phyloP scores from a whole-genome alignment of 148 eudicot species.

The Rheum nobile region DNA sequence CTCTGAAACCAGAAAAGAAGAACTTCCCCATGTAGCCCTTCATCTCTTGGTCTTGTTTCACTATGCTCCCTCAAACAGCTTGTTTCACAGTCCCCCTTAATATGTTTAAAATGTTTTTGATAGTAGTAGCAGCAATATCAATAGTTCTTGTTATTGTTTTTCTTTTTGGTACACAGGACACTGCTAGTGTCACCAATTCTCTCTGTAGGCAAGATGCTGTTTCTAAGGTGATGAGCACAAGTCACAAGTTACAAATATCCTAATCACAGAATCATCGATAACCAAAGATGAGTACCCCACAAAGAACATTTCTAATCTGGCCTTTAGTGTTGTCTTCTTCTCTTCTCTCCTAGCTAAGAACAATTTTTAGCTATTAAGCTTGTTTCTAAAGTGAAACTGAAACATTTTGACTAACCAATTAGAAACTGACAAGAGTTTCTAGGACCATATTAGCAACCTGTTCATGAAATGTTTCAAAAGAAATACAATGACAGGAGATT shows the following conservation, averaged over 20 bases:
- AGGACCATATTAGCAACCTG: background rate
- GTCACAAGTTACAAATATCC: background rate
- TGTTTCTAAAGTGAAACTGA: background rate
- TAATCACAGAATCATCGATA: background rate
- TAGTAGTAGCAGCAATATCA: background rate
- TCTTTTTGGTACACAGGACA: background rate
- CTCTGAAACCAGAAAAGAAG: background rate
- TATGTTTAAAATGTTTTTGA: background rate
- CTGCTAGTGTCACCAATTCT: background rate
- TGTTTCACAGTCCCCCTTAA: background rate
- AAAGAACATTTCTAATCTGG: background rate
- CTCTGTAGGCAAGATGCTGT: background rate
- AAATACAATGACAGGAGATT: background rate
- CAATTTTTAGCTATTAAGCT: background rate
- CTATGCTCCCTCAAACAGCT: background rate
- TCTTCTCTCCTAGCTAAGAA: background rate
- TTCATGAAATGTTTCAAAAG: background rate
- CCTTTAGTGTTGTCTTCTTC: background rate
- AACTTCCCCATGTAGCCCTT: background rate
- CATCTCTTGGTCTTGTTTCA: background rate
- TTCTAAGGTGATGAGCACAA: background rate
- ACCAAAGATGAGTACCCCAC: background rate
- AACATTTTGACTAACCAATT: background rate
- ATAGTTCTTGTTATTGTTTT: background rate
- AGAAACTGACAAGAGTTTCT: background rate